Evolutionary conservation across 495 filamentous ascomycete species (phyloP), one percentile per base, ranked within the genome.

Genomic region (Hyaloscypha finlandica): DNA sequence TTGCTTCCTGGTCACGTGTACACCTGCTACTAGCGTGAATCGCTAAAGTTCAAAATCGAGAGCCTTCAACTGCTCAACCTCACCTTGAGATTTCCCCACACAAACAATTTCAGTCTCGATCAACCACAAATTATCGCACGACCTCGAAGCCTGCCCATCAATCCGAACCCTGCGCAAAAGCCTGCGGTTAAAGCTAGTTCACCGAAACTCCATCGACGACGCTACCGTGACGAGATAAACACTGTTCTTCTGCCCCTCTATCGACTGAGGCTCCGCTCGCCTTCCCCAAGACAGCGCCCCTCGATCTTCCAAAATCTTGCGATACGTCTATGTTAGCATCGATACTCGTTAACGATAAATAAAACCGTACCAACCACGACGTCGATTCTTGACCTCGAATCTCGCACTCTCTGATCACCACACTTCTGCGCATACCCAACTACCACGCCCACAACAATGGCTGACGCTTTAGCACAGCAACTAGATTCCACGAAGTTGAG

Each of bases 401-500:
- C 31, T 67, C 53, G n/a, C 57, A 9, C 33, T 39, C 35, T 53
- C 66, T 52, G 19, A 30, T 25, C n/a, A 25, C n/a, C 12, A 29
- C 33, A 48, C 32, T 20, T 12, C 35, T 16, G 55, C 53, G 35
- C 29, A 35, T 48, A 61, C 35, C 20, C 52, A 37, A 25, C 25
- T 30, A 55, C 58, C 12, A 56, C 59, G 25, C 39, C 52, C 53
- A 64, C n/a, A 59, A 63, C 54, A 68, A 74, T 74, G 73, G 68
- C 73, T 22, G 73, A 74, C 62, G 48, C 81, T 67, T 81, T 94
- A 77, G 83, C 86, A 70, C 85, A 90, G 65, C 86, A 93, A 78
- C 80, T 94, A 64, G 82, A 85, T 74, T 88, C 86, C 64, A 86
- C 92, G 64, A 90, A 85, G 66, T 80, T 97, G 68, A 87, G 84